Evolutionary conservation across 1,139 yeast species (phyloP).

Genomic region (Kurtzmaniella natalensis): DNA sequence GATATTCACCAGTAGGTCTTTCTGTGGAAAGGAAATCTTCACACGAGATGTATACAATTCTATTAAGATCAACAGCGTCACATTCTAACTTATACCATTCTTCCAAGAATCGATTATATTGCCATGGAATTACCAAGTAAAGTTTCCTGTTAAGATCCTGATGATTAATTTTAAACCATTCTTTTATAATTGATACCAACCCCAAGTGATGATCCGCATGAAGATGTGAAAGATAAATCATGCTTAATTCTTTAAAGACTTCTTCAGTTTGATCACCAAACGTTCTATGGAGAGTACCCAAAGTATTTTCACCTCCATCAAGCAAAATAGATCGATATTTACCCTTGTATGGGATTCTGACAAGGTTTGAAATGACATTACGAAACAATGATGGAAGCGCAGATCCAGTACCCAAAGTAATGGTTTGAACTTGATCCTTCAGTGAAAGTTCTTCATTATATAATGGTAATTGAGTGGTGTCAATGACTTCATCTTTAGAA

Average conservation of each 20-base stretch:
- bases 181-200: constrained; percentile 58
- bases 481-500: constrained; percentile 16
- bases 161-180: constrained; percentile 52
- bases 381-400: constrained; percentile 83
- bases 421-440: constrained; percentile 59
- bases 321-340: constrained; percentile 49
- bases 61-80: constrained; percentile 30
- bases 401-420: constrained; percentile 91
- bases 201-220: constrained; percentile 99
- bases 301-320: constrained; percentile 93
- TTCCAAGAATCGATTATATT: constrained; percentile 56
- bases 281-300: constrained; percentile 66
- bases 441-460: constrained; percentile 15
- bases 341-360: constrained; percentile 56
- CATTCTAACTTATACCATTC: constrained; percentile 73
- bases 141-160: constrained; percentile 27
- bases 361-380: constrained; percentile 76
- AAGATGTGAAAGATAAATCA: constrained; percentile 78
- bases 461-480: constrained; percentile 19
- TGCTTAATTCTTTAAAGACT: constrained; percentile 49
- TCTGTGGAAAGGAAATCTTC: constrained; percentile 48
- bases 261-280: constrained; percentile 45
- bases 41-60: constrained; percentile 59
- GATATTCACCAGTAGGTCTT: constrained; percentile 22
- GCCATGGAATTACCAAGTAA: constrained; percentile 75